These are phyloP conservation scores for Chaetomium sp. DNA, from an alignment of 2,329 filamentous ascomycete species.

Conservation along the genomic window DNA sequence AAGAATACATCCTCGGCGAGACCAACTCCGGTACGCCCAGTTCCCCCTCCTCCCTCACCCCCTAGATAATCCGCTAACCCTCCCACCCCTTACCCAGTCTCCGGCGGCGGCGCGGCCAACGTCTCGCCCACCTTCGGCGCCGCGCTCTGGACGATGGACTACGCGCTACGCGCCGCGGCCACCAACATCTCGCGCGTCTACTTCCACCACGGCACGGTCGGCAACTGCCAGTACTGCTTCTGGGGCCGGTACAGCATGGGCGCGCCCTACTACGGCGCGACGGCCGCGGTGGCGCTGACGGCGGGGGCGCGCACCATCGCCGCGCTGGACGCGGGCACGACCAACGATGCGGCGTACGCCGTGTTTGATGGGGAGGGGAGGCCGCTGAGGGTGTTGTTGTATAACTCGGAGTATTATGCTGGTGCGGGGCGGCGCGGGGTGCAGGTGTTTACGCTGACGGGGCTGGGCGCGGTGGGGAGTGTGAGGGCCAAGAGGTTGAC, in stretches of 20 bases:
- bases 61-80: neutral
- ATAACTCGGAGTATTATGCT: conserved; percentile 49
- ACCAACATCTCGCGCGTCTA: conserved; percentile 47
- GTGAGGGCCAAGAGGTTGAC: conserved; percentile 47
- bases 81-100: conserved; percentile 34
- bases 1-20: conserved; percentile 52
- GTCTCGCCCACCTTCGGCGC: conserved; percentile 52
- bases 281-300: conserved; percentile 49
- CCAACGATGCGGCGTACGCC: conserved; percentile 50
- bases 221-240: conserved; percentile 54
- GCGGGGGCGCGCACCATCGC: conserved; percentile 48
- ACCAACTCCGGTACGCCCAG: conserved; percentile 50
- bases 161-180: conserved; percentile 42
- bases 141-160: conserved; percentile 55
- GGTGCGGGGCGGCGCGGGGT: conserved; percentile 39
- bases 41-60: neutral
- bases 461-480: conserved; percentile 43
- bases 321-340: conserved; percentile 48
- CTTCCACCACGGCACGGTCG: conserved; percentile 57
- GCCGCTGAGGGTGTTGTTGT: conserved; percentile 47
- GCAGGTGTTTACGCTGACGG: conserved; percentile 48
- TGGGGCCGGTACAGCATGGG: conserved; percentile 53
- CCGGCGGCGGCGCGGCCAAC: conserved; percentile 44
- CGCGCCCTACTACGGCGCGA: conserved; percentile 55
- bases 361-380: conserved; percentile 44